Conservation (phyloP, 2,329 filamentous ascomycete species). For the Pseudocercospora crystallina region DNA sequence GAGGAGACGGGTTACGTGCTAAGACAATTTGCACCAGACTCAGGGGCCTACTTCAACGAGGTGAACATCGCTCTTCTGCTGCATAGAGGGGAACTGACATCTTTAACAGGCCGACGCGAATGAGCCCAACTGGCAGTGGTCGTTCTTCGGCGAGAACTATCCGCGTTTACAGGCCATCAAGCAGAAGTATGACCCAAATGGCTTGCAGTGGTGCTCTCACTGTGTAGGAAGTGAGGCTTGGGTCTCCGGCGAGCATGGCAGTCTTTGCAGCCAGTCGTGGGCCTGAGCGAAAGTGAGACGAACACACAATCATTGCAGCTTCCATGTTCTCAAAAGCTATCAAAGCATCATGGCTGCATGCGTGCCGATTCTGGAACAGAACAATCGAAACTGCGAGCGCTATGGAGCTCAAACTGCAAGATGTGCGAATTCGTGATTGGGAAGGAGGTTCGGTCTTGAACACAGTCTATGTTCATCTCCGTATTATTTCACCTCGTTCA, state of each 20-base stretch:
- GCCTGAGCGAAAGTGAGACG: too few species aligned
- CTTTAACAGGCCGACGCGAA: background rate
- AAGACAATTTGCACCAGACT: constrained; percentile 36
- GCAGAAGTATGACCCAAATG: constrained; percentile 16
- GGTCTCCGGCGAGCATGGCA: background rate
- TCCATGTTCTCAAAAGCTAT: too few species aligned
- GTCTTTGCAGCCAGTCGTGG: constrained; percentile 7
- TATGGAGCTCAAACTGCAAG: too few species aligned
- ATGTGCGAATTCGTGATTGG: too few species aligned
- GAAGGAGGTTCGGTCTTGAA: too few species aligned
- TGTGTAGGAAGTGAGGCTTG: constrained; percentile 15
- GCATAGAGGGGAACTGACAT: background rate
- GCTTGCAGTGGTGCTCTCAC: constrained; percentile 6
- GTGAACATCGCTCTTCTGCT: constrained; percentile 6
- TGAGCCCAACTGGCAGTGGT: constrained; percentile 10
- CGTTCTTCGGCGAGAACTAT: constrained; percentile 16
- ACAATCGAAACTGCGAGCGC: too few species aligned
- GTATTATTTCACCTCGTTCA: too few species aligned
- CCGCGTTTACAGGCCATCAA: constrained; percentile 13
- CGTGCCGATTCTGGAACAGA: too few species aligned
- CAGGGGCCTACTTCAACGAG: constrained; percentile 44
- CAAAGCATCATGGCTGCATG: too few species aligned
- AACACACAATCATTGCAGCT: too few species aligned
- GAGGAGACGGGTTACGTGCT: constrained; percentile 30
- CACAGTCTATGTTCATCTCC: too few species aligned